Evolutionary conservation across 108 stramenopile genomes (phyloP).

Genomic region (Seminavis robusta): DNA sequence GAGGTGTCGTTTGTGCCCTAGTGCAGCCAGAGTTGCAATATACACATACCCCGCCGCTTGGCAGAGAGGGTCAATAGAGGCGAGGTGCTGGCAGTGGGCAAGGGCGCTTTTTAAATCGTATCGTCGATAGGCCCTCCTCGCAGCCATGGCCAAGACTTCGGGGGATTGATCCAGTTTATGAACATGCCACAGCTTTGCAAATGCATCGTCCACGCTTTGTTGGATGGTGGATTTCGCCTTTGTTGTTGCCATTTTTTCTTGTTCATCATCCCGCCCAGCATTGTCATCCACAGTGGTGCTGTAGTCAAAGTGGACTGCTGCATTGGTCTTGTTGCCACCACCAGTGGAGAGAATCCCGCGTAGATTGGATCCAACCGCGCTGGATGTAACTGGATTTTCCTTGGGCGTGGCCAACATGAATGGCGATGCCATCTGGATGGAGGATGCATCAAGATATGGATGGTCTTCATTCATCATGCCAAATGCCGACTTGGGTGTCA

Average conservation of each 20-base stretch:
- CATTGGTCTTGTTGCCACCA: neutral
- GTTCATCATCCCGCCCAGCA: neutral
- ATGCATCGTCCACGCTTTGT: conserved; percentile 51
- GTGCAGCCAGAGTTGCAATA: conserved; percentile 74
- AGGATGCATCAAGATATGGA: conserved; percentile 23
- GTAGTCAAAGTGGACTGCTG: too few relatives aligned
- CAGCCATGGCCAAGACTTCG: conserved; percentile 72
- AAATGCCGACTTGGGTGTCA: too few relatives aligned
- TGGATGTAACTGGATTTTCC: too few relatives aligned
- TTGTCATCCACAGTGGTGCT: conserved; percentile 3
- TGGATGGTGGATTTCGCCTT: conserved; percentile 5
- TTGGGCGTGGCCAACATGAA: too few relatives aligned
- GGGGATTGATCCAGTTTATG: conserved; percentile 61
- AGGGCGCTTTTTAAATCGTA: conserved; percentile 57
- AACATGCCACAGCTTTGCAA: conserved; percentile 48
- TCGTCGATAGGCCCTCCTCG: conserved; percentile 62
- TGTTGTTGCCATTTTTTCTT: neutral
- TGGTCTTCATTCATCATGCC: too few relatives aligned
- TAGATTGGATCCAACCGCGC: too few relatives aligned
- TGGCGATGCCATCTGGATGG: conserved; percentile 22
- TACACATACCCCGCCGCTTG: conserved; percentile 49
- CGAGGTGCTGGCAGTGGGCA: conserved; percentile 58
- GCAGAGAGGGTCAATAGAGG: conserved; percentile 68
- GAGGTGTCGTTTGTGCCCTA: conserved; percentile 78
- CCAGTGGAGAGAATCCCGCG: too few relatives aligned